These are phyloP conservation scores for Hydnomerulius pinastri DNA, from an alignment of 768 basidiomycete genomes.

Conservation along the genomic window DNA sequence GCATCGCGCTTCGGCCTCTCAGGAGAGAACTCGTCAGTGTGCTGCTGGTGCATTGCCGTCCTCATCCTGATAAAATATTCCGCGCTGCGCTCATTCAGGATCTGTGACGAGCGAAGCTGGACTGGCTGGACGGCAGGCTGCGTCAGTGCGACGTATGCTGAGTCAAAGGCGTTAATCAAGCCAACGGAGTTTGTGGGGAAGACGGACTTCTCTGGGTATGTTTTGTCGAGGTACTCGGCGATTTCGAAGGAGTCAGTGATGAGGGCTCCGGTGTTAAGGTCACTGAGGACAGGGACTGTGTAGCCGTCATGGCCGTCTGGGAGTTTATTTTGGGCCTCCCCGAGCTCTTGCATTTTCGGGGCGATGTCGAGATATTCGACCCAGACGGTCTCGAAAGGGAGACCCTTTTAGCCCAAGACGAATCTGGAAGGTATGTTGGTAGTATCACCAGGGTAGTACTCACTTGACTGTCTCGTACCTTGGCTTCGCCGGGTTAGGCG, in stretches of 20 bases:
- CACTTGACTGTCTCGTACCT: constrained; percentile 22
- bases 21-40: constrained; percentile 42
- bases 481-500: constrained; percentile 40
- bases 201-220: constrained; percentile 33
- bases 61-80: constrained; percentile 41
- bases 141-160: background rate
- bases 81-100: constrained; percentile 36
- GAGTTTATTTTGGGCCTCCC: constrained; percentile 21
- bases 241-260: constrained; percentile 35
- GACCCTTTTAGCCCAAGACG: constrained; percentile 32
- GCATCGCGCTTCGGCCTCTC: constrained; percentile 33
- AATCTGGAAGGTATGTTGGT: constrained; percentile 21
- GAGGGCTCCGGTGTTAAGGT: constrained; percentile 29
- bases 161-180: constrained; percentile 24
- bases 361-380: constrained; percentile 36
- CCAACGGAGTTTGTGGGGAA: constrained; percentile 25
- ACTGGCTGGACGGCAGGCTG: constrained; percentile 10
- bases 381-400: constrained; percentile 37
- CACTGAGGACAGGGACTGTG: constrained; percentile 36
- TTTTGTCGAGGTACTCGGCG: constrained; percentile 37
- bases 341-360: constrained; percentile 24
- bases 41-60: constrained; percentile 31
- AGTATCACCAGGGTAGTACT: background rate
- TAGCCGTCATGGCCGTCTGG: constrained; percentile 23
- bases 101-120: constrained; percentile 23